A percentile compares a stretch with the other conserved stretches of the same genome.
Evolutionary conservation across 352 stramenopile species (phyloP).

Genomic region (Pythium brassicae): DNA sequence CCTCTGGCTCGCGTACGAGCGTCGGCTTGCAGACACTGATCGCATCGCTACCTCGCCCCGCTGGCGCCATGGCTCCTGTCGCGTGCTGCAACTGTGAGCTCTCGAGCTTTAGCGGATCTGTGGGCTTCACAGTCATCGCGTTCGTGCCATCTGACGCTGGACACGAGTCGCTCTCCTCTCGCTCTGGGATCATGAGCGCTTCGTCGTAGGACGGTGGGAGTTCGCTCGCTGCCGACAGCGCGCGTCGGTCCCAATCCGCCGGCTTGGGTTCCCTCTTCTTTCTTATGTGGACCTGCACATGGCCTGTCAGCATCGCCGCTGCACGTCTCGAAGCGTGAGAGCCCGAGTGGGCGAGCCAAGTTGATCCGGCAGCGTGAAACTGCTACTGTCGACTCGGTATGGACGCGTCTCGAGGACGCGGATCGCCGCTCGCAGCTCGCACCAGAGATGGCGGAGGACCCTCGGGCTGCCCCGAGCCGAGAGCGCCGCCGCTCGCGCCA

Average conservation of each 20-base stretch:
- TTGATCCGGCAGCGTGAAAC: not conserved
- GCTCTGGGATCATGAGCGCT: slow-evolving; percentile 27
- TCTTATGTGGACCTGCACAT: slow-evolving; percentile 28
- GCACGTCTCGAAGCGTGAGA: not conserved
- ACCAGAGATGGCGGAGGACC: not conserved
- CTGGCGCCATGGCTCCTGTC: no score
- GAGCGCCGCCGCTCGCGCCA: not conserved
- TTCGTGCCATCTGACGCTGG: not conserved
- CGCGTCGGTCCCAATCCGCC: not conserved
- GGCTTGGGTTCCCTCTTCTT: slow-evolving; percentile 9
- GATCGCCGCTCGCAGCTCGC: not conserved
- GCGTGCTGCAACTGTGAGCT: no score
- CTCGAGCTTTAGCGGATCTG: not conserved
- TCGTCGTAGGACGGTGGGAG: slow-evolving; percentile 36
- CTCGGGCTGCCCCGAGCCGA: not conserved
- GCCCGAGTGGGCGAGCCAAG: not conserved
- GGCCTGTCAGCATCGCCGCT: slow-evolving; percentile 15
- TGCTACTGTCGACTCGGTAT: not conserved
- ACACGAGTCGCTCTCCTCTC: not conserved
- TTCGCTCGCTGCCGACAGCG: not conserved
- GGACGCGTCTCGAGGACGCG: not conserved
- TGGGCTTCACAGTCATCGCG: no score
- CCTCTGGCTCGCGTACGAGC: slow-evolving; percentile 2
- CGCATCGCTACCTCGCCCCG: not conserved
- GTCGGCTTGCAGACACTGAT: not conserved